phyloP scores from a whole-genome alignment of 2,329 filamentous ascomycete species.

The Penicillium sp. region DNA sequence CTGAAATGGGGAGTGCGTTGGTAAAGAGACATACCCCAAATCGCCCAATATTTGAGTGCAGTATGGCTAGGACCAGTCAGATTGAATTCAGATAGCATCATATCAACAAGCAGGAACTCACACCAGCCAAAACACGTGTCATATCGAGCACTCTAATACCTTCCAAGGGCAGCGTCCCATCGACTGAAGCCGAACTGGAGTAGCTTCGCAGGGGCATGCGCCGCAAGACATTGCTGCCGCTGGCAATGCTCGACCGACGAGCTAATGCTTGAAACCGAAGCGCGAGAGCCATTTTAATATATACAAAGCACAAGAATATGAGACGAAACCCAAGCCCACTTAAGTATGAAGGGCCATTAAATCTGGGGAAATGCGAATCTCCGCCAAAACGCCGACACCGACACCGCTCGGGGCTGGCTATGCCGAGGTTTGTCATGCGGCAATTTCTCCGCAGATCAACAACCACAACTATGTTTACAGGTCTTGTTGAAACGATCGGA shows the following conservation, averaged over 20 bases:
- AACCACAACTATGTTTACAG: slow-evolving; percentile 78
- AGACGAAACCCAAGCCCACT: neutral
- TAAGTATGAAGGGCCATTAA: slow-evolving; percentile 6
- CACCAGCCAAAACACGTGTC: slow-evolving; percentile 92
- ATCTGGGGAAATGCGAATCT: slow-evolving; percentile 23
- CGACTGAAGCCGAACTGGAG: slow-evolving; percentile 43
- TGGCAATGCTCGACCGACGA: slow-evolving; percentile 22
- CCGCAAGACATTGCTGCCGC: slow-evolving; percentile 22
- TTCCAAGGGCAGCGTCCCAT: slow-evolving; percentile 67
- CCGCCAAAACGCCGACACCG: slow-evolving; percentile 29
- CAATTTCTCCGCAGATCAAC: slow-evolving; percentile 18
- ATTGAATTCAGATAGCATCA: slow-evolving; percentile 2
- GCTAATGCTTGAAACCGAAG: slow-evolving; percentile 27
- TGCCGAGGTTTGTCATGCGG: slow-evolving; percentile 29
- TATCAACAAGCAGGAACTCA: slow-evolving; percentile 50
- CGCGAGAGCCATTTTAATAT: slow-evolving; percentile 25
- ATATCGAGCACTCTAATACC: slow-evolving; percentile 92
- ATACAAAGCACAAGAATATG: neutral
- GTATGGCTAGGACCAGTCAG: slow-evolving; percentile 68
- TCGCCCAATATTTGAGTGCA: slow-evolving; percentile 97
- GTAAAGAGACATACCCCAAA: slow-evolving; percentile 68
- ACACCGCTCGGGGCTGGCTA: slow-evolving; percentile 25
- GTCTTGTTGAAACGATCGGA: slow-evolving; percentile 88
- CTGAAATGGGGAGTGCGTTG: neutral
- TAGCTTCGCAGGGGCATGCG: slow-evolving; percentile 34